A percentile compares a stretch with the other conserved stretches of the same genome.
phyloP scores from a whole-genome alignment of 2,329 filamentous ascomycete species.

The Dactylella cylindrospora region DNA sequence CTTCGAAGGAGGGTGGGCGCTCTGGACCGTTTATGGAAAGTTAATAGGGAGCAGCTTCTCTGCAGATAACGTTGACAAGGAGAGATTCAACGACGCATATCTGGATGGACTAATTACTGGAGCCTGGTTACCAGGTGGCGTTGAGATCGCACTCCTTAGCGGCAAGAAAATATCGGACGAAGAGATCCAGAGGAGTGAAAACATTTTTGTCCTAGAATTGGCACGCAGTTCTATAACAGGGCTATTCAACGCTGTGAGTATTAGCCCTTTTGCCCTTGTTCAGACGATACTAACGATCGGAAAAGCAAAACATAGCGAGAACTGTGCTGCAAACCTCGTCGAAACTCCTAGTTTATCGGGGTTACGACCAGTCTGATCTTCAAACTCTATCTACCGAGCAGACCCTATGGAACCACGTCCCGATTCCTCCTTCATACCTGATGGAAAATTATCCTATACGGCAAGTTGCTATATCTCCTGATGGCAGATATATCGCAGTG shows the following conservation, averaged over 20 bases:
- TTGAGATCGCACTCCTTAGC: conserved; percentile 71
- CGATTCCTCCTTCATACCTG: conserved; percentile 80
- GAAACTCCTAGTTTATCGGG: conserved; percentile 87
- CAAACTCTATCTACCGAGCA: conserved; percentile 90
- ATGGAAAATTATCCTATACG: conserved; percentile 91
- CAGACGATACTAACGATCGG: not conserved
- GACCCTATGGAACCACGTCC: conserved; percentile 83
- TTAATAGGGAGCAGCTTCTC: conserved; percentile 80
- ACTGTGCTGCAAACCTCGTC: conserved; percentile 86
- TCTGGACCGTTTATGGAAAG: conserved; percentile 97
- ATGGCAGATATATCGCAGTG: conserved; percentile 93
- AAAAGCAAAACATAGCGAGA: conserved; percentile 74
- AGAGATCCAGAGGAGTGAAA: conserved; percentile 61
- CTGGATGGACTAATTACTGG: conserved; percentile 75
- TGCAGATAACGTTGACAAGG: conserved; percentile 65
- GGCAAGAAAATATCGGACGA: conserved; percentile 55
- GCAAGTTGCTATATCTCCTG: conserved; percentile 80
- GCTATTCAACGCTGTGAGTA: conserved; percentile 71
- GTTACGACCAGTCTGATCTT: conserved; percentile 85
- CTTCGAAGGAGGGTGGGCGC: conserved; percentile 89
- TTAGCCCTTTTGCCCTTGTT: not conserved
- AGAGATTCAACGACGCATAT: conserved; percentile 74
- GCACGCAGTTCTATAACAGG: conserved; percentile 89
- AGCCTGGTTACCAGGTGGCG: conserved; percentile 84
- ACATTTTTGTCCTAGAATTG: conserved; percentile 86